Evolutionary conservation across 305 asterid genomes (phyloP).

Genomic region (Fraxinus ornus): DNA sequence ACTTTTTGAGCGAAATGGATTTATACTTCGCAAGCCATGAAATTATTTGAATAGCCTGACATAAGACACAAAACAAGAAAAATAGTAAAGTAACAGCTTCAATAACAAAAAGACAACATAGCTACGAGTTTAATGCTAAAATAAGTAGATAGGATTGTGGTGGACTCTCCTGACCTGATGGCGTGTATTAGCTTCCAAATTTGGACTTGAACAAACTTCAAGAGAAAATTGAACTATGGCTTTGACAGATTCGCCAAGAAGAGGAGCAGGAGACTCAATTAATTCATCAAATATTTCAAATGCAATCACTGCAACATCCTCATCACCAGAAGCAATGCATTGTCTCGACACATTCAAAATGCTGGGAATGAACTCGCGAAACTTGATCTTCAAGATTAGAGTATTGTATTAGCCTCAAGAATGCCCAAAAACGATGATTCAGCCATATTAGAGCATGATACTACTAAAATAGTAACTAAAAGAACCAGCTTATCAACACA

Average conservation of each 20-base stretch:
- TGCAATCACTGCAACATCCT: slow-evolving; percentile 92
- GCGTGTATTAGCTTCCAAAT: slow-evolving; percentile 83
- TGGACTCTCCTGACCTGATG: slow-evolving; percentile 72
- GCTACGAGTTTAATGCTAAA: slow-evolving; percentile 14
- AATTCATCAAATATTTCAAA: slow-evolving; percentile 98
- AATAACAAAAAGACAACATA: not conserved
- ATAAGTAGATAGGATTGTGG: slow-evolving; percentile 10
- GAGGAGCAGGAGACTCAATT: slow-evolving; percentile 98
- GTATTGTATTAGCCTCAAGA: slow-evolving; percentile 20
- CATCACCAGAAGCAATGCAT: slow-evolving; percentile 98
- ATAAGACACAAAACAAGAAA: slow-evolving; percentile 18
- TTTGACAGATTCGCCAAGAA: slow-evolving; percentile 95
- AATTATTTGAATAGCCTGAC: slow-evolving; percentile 95
- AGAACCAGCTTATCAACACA: slow-evolving; percentile 17
- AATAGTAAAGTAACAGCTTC: slow-evolving; percentile 10
- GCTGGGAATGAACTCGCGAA: slow-evolving; percentile 95
- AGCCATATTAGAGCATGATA: not conserved
- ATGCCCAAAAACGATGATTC: slow-evolving; percentile 14
- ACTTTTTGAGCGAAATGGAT: slow-evolving; percentile 85
- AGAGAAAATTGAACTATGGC: slow-evolving; percentile 95
- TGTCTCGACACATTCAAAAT: slow-evolving; percentile 92
- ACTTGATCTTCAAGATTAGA: slow-evolving; percentile 62
- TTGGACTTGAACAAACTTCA: slow-evolving; percentile 89
- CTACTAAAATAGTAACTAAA: not conserved
- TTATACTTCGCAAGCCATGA: slow-evolving; percentile 98